Percentiles rank a stretch among this genome's conserved stretches.
These are phyloP conservation scores for Favolaschia claudopus DNA, from an alignment of 768 basidiomycete genomes.

Conservation along the genomic window DNA sequence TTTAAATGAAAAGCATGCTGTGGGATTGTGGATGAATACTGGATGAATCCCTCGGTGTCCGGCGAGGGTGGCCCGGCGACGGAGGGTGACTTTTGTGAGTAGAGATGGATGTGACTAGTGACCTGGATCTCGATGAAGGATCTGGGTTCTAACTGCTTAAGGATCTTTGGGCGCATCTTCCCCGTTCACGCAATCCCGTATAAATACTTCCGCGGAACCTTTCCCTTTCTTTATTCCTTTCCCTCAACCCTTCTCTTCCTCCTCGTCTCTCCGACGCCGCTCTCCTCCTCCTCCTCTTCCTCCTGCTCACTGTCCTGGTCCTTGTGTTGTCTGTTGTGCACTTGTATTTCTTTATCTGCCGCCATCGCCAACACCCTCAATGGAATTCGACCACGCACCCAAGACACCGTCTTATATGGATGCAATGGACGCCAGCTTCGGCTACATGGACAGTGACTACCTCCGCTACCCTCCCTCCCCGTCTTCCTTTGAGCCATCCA, in stretches of 20 bases:
- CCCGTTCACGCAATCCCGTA: slow-evolving; percentile 12
- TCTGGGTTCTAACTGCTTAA: slow-evolving; percentile 10
- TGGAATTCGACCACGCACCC: slow-evolving; percentile 57
- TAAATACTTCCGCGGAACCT: slow-evolving; percentile 29
- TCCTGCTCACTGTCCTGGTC: slow-evolving; percentile 32
- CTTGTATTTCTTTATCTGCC: slow-evolving; percentile 43
- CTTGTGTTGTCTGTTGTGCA: slow-evolving; percentile 41
- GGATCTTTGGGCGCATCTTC: slow-evolving; percentile 5
- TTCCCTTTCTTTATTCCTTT: slow-evolving; percentile 33
- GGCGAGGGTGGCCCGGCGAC: slow-evolving; percentile 6
- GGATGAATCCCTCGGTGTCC: slow-evolving; percentile 23
- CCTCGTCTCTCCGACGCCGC: slow-evolving; percentile 33
- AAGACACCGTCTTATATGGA: slow-evolving; percentile 59
- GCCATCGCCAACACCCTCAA: slow-evolving; percentile 39
- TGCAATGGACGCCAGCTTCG: slow-evolving; percentile 50
- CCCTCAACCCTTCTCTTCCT: slow-evolving; percentile 32
- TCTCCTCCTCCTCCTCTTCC: slow-evolving; percentile 30
- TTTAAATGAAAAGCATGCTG: slow-evolving; percentile 27
- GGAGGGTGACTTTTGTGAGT: neutral
- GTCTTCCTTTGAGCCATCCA: slow-evolving; percentile 64
- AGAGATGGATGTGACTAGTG: neutral
- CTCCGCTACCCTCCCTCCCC: slow-evolving; percentile 75
- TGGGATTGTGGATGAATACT: slow-evolving; percentile 17
- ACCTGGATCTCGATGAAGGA: neutral
- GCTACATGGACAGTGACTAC: slow-evolving; percentile 66